Base-by-base conservation (phyloP, 371 early-diverging fungal species). In the Sporodiniella umbellata region DNA sequence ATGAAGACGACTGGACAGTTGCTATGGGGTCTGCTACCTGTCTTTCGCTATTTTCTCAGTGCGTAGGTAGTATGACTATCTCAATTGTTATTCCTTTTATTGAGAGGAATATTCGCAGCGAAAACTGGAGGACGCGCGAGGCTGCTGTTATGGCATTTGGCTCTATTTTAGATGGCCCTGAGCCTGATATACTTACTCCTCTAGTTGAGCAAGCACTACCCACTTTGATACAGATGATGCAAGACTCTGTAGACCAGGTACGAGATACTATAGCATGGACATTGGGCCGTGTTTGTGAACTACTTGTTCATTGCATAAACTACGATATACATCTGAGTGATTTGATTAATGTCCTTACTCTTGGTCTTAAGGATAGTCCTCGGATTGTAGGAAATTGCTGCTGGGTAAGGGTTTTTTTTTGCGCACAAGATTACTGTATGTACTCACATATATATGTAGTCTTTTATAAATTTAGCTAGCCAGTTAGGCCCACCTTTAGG, bases 61-160 rank as follows among this genome's bases (percentile, higher is more conserved):
- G 87, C 45, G 86, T 92, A 19, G 81, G 82, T 28, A 86, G 91
- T 55, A 67, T 68, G 21, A 86, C 96, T 45, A 88, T 96, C 17
- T 58, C 70, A 3, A 84, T 78, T 14, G 89, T 95, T 28, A 80
- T 96, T 28, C 89, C 91, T n/a, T 95, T 95, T 63, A 89, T 98
- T 40, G 88, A 94, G 65, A 50, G 65, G 33, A 84, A 97, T 68
- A 90, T 97, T 54, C 79, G 78, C 30, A 83, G 77, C 51, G 53
- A 66, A 8, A 91, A 96, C 58, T 98, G 99, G 99, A 84, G 86
- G 56, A 85, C 78, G 64, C 89, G 95, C 56, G 96, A 97, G 59
- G 96, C 97, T n/a, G 94, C 99, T 21, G 91, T 96, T 35, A 96
- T 96, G 94, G 94, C 97, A 0, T 98, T 97, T 65, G 99, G 97